phyloP scores from a whole-genome alignment of 1,139 yeast genomes.

The Meyerozyma smithsonii region DNA sequence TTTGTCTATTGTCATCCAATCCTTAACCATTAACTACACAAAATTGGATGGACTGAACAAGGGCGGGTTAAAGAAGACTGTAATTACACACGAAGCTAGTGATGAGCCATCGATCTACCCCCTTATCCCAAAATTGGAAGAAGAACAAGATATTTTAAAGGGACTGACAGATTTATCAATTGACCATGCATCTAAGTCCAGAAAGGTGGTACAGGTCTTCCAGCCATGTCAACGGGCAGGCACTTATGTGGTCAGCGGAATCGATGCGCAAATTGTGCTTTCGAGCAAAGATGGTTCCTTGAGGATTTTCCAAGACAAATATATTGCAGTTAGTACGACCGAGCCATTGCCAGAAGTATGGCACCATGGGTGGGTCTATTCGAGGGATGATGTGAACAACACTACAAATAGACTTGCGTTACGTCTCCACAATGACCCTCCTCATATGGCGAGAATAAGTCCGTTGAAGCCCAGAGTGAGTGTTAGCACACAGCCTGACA shows the following conservation, averaged over 20 bases:
- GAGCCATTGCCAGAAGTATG: conserved; percentile 4
- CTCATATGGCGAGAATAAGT: conserved; percentile 10
- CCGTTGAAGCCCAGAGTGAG: conserved; percentile 15
- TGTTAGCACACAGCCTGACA: conserved; percentile 6
- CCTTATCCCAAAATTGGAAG: not conserved
- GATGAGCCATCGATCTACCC: conserved; percentile 3
- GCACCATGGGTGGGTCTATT: conserved; percentile 1
- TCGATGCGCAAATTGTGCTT: conserved; percentile 9
- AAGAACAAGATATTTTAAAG: not conserved
- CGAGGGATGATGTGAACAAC: conserved; percentile 5
- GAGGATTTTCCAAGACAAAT: conserved; percentile 11
- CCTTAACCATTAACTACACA: conserved; percentile 5
- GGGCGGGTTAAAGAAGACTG: conserved; percentile 5
- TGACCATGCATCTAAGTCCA: not conserved
- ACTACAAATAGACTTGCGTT: conserved; percentile 10
- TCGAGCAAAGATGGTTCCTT: conserved; percentile 4
- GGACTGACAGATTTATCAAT: not conserved
- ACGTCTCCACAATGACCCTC: conserved; percentile 7
- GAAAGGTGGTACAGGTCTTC: conserved; percentile 19
- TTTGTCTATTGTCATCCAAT: conserved; percentile 10
- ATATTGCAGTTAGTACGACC: conserved; percentile 15
- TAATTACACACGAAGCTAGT: conserved; percentile 4
- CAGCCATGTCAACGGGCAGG: conserved; percentile 25
- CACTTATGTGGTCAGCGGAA: conserved; percentile 14
- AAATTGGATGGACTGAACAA: not conserved